Base-by-base conservation (phyloP, 2,329 filamentous ascomycete genomes). In the Curvularia lunata region DNA sequence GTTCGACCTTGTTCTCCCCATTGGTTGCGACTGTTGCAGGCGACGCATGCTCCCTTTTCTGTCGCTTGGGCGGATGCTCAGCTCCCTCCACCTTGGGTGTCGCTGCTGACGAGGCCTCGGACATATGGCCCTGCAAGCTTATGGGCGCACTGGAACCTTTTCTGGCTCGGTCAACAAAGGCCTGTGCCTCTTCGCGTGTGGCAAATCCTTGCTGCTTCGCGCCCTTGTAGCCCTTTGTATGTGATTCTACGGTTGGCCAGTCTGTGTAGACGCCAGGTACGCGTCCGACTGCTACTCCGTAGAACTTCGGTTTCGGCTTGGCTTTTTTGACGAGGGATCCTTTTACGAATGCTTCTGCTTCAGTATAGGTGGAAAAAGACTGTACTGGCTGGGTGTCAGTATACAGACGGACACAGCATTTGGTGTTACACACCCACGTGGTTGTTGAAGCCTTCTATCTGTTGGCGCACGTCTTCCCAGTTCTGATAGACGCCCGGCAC, bases 321-420 rank as follows among this genome's bases (percentile, higher is more conserved):
- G 76, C 67, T 2, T 76, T 76, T 13, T 71, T 65, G 3, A 72
- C 73, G 7, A 75, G 75, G 8, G 84, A 83, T 64, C 83, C 84
- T 46, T 91, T 90, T 25, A 91, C 82, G 72, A 91, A 97, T 1
- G 86, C 86, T 68, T 90, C 85, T n/a, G 94, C 94, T 58, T 97
- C 92, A 61, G 88, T 84, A 57, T 84, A 80, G 0, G 84, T 86
- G 9, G 83, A 79, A 72, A 97, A 97, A 1, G 90, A 91, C 79
- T 95, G 94, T 81, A 90, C 91, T 95, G 59, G 25, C 41, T 25
- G 18, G 5, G 8, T 4, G 34, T 68, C 52, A 65, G 52, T 30
- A 18, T 28, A 7, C 18, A 25, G 13, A 25, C 4, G 13, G 8
- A 13, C 5, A 9, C 18, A 28, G 8, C 30, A 16, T 37, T 19